phyloP scores from a whole-genome alignment of 2,329 filamentous ascomycete species.

The Cladosporium colombiae region DNA sequence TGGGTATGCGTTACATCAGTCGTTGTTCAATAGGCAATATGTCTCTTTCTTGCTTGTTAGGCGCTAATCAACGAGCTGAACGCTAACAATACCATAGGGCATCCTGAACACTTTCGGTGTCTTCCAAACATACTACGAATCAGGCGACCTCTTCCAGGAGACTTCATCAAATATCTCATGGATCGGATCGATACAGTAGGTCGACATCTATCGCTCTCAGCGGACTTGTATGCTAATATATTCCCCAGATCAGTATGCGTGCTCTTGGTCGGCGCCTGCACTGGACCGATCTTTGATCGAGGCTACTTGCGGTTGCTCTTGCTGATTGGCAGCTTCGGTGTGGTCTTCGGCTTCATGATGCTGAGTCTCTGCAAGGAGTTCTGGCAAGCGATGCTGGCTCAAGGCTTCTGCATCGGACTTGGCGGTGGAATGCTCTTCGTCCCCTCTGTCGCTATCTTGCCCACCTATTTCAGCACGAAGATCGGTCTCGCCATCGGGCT shows the following conservation, averaged over 20 bases:
- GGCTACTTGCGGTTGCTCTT: constrained; percentile 50
- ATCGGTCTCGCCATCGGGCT: constrained; percentile 50
- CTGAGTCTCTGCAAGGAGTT: constrained; percentile 47
- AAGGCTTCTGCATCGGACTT: constrained; percentile 51
- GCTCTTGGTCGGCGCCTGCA: constrained; percentile 47
- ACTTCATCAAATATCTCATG: constrained; percentile 49
- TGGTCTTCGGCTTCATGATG: constrained; percentile 55
- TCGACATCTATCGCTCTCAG: background rate
- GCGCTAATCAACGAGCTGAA: background rate
- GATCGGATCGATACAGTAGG: constrained; percentile 50
- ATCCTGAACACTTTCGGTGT: constrained; percentile 49
- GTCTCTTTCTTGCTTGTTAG: background rate
- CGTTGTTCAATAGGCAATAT: background rate
- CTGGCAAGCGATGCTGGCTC: constrained; percentile 52
- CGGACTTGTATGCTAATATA: background rate
- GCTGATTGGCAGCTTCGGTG: constrained; percentile 44
- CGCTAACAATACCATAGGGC: constrained; percentile 18
- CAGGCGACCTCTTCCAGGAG: constrained; percentile 39
- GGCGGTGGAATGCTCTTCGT: constrained; percentile 44
- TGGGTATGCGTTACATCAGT: constrained; percentile 38
- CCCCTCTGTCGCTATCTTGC: constrained; percentile 49
- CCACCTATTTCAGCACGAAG: constrained; percentile 50
- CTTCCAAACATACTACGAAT: constrained; percentile 52
- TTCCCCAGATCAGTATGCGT: constrained; percentile 42
- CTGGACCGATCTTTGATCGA: constrained; percentile 52